Conservation (phyloP, 2,329 filamentous ascomycete genomes). For the Onygenales sp. region DNA sequence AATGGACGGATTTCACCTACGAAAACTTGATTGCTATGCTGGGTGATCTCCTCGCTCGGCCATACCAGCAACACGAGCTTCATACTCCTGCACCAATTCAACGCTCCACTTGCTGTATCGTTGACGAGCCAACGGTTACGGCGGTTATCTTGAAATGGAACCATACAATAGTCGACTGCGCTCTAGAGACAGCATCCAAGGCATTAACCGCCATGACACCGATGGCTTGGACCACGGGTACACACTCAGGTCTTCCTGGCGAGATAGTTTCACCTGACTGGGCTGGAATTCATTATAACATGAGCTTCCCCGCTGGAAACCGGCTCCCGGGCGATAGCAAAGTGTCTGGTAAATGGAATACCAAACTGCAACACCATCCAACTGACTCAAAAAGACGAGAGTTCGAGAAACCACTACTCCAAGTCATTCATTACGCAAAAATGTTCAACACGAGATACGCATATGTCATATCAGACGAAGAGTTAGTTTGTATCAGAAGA, state of each 20-base stretch:
- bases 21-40: conserved; percentile 4
- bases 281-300: conserved; percentile 3
- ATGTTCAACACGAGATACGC: conserved; percentile 2
- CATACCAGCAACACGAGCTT: not conserved
- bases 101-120: not conserved
- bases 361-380: not conserved
- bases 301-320: not conserved
- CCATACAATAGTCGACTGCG: conserved; percentile 4
- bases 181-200: not conserved
- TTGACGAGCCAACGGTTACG: conserved; percentile 3
- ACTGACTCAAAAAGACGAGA: not conserved
- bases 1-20: conserved; percentile 2
- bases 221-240: not conserved
- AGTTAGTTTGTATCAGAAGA: conserved; percentile 3
- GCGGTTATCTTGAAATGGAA: conserved; percentile 2
- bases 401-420: conserved; percentile 2
- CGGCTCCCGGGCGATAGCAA: conserved; percentile 4
- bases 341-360: conserved; percentile 3
- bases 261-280: conserved; percentile 1
- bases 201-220: not conserved
- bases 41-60: not conserved
- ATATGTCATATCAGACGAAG: conserved; percentile 4
- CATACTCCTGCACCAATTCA: not conserved
- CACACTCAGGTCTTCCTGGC: not conserved
- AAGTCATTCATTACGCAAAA: conserved; percentile 3